Conservation (phyloP, 2,329 filamentous ascomycete species). For the Xylogone sp. region DNA sequence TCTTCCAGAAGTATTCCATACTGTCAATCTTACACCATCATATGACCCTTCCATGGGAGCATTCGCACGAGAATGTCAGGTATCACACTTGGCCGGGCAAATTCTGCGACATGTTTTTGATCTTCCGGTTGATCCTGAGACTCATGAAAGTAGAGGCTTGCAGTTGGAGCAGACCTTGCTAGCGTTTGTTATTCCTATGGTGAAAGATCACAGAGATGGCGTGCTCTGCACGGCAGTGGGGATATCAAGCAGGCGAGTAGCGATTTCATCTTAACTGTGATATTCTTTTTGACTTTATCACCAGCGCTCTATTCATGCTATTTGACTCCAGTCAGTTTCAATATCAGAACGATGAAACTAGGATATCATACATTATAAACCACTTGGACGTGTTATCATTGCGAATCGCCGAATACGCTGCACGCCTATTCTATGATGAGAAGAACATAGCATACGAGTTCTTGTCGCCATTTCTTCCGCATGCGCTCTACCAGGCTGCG, state of each 20-base stretch:
- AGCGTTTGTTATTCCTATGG: slow-evolving; percentile 5
- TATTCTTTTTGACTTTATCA: background rate
- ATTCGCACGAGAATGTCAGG: slow-evolving; percentile 10
- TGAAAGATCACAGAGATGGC: slow-evolving; percentile 1
- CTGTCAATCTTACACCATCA: slow-evolving; percentile 1
- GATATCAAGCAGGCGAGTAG: slow-evolving; percentile 7
- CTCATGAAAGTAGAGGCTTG: slow-evolving; percentile 3
- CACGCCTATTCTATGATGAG: background rate
- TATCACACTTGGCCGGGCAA: slow-evolving; percentile 6
- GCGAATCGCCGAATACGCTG: background rate
- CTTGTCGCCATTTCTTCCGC: slow-evolving; percentile 4
- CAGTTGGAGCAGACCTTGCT: slow-evolving; percentile 7
- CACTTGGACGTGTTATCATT: background rate
- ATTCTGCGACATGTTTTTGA: slow-evolving; percentile 7
- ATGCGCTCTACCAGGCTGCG: slow-evolving; percentile 5
- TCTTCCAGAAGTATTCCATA: background rate
- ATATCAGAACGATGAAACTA: background rate
- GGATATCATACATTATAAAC: background rate
- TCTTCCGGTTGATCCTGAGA: slow-evolving; percentile 1
- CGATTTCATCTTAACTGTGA: background rate
- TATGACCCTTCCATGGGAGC: slow-evolving; percentile 3
- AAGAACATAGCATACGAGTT: background rate
- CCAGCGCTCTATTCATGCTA: slow-evolving; percentile 6
- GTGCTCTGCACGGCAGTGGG: slow-evolving; percentile 5
- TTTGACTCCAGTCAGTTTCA: background rate